These are phyloP conservation scores for Strigomonas oncopelti DNA, from an alignment of 208 protist species.

Conservation along the genomic window DNA sequence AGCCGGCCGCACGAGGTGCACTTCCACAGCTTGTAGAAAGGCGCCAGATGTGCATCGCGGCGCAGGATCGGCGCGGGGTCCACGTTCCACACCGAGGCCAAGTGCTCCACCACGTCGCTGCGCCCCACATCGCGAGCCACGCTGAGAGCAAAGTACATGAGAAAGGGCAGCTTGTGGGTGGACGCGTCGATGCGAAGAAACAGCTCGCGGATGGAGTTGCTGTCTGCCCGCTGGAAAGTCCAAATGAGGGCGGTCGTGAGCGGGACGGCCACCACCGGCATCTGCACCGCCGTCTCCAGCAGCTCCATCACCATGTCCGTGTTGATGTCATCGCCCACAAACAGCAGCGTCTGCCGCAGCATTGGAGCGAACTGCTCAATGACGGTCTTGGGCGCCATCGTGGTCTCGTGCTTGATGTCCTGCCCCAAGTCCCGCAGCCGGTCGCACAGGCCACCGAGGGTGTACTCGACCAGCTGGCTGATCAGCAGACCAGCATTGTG, in stretches of 20 bases:
- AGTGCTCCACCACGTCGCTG: conserved; percentile 50
- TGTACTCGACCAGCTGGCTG: conserved; percentile 58
- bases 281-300: conserved; percentile 53
- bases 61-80: conserved; percentile 39
- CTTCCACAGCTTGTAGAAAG: conserved; percentile 70
- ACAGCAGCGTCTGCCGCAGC: conserved; percentile 37
- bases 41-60: conserved; percentile 36
- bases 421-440: conserved; percentile 26
- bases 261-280: conserved; percentile 33
- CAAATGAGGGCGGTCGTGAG: conserved; percentile 38
- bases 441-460: conserved; percentile 70
- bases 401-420: background rate
- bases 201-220: conserved; percentile 49
- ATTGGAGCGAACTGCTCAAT: conserved; percentile 59
- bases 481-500: conserved; percentile 71
- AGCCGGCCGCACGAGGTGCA: conserved; percentile 68
- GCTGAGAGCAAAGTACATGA: conserved; percentile 76
- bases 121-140: conserved; percentile 52
- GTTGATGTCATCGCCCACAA: conserved; percentile 84
- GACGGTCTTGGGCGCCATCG: conserved; percentile 31
- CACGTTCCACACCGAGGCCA: conserved; percentile 63
- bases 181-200: conserved; percentile 48
- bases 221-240: conserved; percentile 26
- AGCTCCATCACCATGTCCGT: conserved; percentile 69
- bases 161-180: conserved; percentile 62